phyloP scores from a whole-genome alignment of 164 flowering plant genomes.

The Liquidambar formosana region DNA sequence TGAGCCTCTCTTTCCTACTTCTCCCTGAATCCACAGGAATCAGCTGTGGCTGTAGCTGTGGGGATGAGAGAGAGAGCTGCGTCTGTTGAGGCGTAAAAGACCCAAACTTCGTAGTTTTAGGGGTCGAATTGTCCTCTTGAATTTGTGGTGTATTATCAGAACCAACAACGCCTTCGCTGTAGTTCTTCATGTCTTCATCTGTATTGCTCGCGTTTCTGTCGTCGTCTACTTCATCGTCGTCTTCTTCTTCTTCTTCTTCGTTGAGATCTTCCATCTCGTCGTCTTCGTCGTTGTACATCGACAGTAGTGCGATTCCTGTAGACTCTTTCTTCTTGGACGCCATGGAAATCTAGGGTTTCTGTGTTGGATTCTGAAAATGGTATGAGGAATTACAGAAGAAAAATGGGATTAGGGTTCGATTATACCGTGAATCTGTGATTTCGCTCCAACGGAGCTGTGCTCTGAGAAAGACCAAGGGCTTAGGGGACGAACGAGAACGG shows the following conservation, averaged over 20 bases:
- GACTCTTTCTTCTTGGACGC: constrained; percentile 63
- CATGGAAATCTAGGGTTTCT: constrained; percentile 30
- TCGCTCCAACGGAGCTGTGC: no score
- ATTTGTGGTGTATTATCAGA: constrained; percentile 21
- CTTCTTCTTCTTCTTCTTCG: constrained; percentile 33
- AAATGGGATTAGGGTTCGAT: neutral
- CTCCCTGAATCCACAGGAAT: constrained; percentile 16
- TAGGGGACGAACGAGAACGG: no score
- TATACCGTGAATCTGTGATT: no score
- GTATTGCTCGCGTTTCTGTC: constrained; percentile 5
- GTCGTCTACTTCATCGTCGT: constrained; percentile 18
- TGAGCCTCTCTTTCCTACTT: constrained; percentile 30
- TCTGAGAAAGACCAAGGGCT: no score
- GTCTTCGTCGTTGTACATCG: constrained; percentile 77
- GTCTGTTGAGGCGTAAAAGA: constrained; percentile 19
- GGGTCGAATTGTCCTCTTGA: constrained; percentile 10
- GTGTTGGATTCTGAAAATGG: neutral
- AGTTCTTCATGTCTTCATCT: constrained; percentile 22
- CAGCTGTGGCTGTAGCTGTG: constrained; percentile 5
- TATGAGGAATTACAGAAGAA: neutral
- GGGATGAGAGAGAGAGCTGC: constrained; percentile 3
- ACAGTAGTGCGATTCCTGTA: constrained; percentile 76
- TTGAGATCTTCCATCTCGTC: constrained; percentile 64
- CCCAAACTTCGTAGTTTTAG: constrained; percentile 7
- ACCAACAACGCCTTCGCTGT: neutral